Base-by-base conservation (phyloP, 768 basidiomycete species). In the Amanita subjunquillea region DNA sequence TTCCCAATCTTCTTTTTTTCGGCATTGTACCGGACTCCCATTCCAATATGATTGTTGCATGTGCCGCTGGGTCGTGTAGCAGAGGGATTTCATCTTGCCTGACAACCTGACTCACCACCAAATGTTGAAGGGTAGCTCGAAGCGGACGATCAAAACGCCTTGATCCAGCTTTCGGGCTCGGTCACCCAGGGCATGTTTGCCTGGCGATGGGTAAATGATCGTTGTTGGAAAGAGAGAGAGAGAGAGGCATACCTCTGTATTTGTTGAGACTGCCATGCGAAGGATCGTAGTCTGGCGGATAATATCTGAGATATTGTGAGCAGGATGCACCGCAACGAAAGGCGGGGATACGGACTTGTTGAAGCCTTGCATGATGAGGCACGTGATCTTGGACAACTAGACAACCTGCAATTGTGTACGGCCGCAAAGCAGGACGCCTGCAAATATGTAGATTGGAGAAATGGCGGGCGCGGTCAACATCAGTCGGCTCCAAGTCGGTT, bases 1-100 rank as follows among this genome's bases (percentile, higher is more conserved):
- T 79, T 82, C 12, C 96, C 96, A 32, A 97, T 79, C 67, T 95
- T 97, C 73, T 87, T 87, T 80, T 99, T 99, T 68, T 98, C 94
- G 0, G 96, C 96, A 59, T 99, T 99, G 74, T 97, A 99, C n/a
- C 96, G 88, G 2, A 99, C 96, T 22, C 96, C 96, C 81, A 96
- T 96, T 9, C 96, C 96, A 48, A 99, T 91, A 70, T 98, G 96
- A 59, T 87, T 87, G 66, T 94, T 85, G 70, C 95, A 99, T 69
- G 86, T 86, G 32, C 84, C 91, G 62, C 95, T 97, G 67, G 36
- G 53, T 36, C 29, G 39, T 54, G 47, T 43, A 44, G 48, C 38
- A 44, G 25, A 41, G 22, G 6, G 34, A 34, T 34, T 10, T 38
- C 13, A 15, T 48, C 40, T 25, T 6, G 6, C 13, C 36, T 5